These are phyloP conservation scores for Euphorbia corollata DNA, from an alignment of 441 rosid species.

Conservation along the genomic window DNA sequence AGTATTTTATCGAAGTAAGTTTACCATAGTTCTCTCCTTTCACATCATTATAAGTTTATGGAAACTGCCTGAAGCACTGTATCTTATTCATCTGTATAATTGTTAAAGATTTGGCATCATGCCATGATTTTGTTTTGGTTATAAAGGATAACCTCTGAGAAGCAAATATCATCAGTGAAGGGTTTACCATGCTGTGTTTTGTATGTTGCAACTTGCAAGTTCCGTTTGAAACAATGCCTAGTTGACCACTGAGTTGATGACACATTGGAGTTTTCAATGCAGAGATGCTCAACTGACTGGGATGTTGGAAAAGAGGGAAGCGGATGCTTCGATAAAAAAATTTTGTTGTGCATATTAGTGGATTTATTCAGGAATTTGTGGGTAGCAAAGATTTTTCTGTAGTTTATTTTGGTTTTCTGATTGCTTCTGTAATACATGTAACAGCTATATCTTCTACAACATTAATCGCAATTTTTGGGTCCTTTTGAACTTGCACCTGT, in stretches of 20 bases:
- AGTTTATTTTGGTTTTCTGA: background rate
- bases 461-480: background rate
- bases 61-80: background rate
- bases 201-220: background rate
- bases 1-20: conserved; percentile 14
- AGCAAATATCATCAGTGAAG: background rate
- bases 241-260: background rate
- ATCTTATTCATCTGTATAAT: background rate
- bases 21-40: conserved; percentile 9
- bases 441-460: background rate
- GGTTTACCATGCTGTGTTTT: background rate
- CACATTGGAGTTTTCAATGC: background rate
- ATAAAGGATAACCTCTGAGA: background rate
- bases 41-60: background rate
- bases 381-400: background rate
- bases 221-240: background rate
- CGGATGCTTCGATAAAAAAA: background rate
- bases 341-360: background rate
- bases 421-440: background rate
- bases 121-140: background rate
- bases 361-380: background rate
- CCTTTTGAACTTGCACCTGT: background rate
- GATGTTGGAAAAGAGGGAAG: conserved; percentile 1
- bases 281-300: background rate
- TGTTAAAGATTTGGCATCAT: conserved; percentile 2